Conservation (phyloP, 1,284 basidiomycete genomes). For the Ustilago nuda region DNA sequence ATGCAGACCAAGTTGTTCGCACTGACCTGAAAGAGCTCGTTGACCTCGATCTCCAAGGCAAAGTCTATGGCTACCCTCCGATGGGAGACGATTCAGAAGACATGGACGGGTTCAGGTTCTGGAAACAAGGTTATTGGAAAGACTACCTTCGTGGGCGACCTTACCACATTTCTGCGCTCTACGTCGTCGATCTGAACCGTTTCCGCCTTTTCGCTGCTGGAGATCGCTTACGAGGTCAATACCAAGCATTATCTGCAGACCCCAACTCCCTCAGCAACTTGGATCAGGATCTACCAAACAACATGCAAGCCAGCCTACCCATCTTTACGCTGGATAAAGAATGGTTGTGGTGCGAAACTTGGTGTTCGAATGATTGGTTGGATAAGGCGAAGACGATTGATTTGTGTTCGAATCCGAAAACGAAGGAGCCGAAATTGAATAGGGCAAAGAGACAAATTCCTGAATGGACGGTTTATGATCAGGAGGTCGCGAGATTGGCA, state of each 20-base stretch:
- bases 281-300: slow-evolving; percentile 77
- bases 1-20: slow-evolving; percentile 87
- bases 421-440: slow-evolving; percentile 92
- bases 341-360: slow-evolving; percentile 69
- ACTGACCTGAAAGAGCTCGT: slow-evolving; percentile 93
- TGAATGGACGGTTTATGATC: slow-evolving; percentile 94
- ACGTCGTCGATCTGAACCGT: slow-evolving; percentile 93
- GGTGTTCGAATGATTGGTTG: slow-evolving; percentile 63
- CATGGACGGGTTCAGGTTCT: slow-evolving; percentile 96
- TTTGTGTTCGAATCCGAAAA: slow-evolving; percentile 70
- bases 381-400: slow-evolving; percentile 67
- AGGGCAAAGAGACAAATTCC: slow-evolving; percentile 89
- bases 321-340: slow-evolving; percentile 63
- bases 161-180: slow-evolving; percentile 76
- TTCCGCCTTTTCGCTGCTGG: slow-evolving; percentile 80
- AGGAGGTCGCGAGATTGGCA: slow-evolving; percentile 69
- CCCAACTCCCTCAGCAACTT: slow-evolving; percentile 92
- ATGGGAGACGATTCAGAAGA: slow-evolving; percentile 96
- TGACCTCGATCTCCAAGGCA: slow-evolving; percentile 85
- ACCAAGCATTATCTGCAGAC: slow-evolving; percentile 91
- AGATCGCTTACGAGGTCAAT: slow-evolving; percentile 90
- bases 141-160: slow-evolving; percentile 51
- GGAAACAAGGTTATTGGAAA: slow-evolving; percentile 80
- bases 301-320: slow-evolving; percentile 59
- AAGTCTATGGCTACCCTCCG: slow-evolving; percentile 79